A percentile compares a stretch with the other conserved stretches of the same genome.
phyloP scores from a whole-genome alignment of 2,329 filamentous ascomycete genomes.

The Coniochaeta sp. region DNA sequence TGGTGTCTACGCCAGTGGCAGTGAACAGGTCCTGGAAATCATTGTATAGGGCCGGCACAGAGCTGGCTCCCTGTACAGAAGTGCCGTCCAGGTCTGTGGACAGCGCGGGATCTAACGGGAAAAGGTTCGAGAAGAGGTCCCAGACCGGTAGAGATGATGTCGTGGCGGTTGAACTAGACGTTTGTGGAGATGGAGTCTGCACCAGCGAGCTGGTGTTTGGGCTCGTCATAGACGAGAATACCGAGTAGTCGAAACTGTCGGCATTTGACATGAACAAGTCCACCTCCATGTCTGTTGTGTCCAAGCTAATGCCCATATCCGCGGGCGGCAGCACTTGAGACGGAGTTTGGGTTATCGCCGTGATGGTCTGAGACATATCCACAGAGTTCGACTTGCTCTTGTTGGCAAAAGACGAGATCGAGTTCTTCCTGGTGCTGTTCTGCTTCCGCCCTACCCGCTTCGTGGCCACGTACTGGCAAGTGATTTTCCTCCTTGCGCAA shows the following conservation, averaged over 20 bases:
- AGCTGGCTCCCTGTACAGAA: background rate
- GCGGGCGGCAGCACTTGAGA: background rate
- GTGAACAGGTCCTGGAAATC: background rate
- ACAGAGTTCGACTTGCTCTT: background rate
- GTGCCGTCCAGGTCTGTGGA: background rate
- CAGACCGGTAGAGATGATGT: background rate
- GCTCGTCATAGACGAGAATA: background rate
- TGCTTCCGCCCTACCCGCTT: conserved; percentile 6
- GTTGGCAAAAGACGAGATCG: background rate
- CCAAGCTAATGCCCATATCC: background rate
- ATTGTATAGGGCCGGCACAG: background rate
- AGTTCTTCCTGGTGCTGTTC: background rate
- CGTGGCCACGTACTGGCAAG: conserved; percentile 23
- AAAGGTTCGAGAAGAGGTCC: background rate
- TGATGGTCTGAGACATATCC: background rate
- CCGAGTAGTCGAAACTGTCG: background rate
- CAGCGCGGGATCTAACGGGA: background rate
- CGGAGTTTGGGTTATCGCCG: background rate
- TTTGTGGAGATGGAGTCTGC: background rate
- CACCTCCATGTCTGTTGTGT: background rate
- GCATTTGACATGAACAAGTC: background rate
- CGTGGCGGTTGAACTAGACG: background rate
- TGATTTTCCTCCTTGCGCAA: conserved; percentile 19
- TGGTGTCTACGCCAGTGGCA: background rate
- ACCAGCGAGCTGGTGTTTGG: background rate